phyloP scores from a whole-genome alignment of 2,329 filamentous ascomycete genomes.

The Penicillium janthinellum region DNA sequence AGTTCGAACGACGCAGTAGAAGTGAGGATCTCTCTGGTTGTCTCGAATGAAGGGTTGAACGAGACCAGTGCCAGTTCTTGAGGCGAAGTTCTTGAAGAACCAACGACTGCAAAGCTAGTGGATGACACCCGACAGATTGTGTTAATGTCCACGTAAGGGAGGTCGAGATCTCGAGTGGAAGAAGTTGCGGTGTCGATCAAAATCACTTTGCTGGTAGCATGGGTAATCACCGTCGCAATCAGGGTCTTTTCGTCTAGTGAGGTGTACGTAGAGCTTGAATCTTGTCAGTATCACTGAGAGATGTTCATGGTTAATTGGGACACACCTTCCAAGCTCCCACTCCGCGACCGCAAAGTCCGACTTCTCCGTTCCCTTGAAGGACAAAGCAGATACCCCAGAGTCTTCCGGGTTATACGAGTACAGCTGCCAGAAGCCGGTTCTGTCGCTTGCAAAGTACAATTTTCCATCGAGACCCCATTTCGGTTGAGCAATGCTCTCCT shows the following conservation, averaged over 20 bases:
- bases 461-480: conserved; percentile 54
- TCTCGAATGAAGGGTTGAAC: conserved; percentile 11
- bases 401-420: conserved; percentile 39
- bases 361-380: conserved; percentile 44
- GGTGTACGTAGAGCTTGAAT: conserved; percentile 22
- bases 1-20: conserved; percentile 22
- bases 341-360: conserved; percentile 38
- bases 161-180: conserved; percentile 16
- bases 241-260: conserved; percentile 23
- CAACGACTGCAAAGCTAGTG: conserved; percentile 24
- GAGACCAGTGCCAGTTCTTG: conserved; percentile 24
- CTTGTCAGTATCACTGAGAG: neutral
- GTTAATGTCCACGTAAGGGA: conserved; percentile 25
- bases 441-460: conserved; percentile 54
- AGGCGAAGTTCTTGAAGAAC: conserved; percentile 22
- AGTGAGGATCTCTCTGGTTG: conserved; percentile 13
- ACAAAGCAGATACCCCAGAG: conserved; percentile 33
- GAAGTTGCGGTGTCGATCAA: conserved; percentile 19
- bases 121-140: conserved; percentile 20
- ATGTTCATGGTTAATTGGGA: neutral
- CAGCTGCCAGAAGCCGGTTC: conserved; percentile 51
- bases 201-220: conserved; percentile 24
- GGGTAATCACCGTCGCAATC: conserved; percentile 21
- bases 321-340: conserved; percentile 33
- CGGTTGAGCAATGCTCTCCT: conserved; percentile 53